These are phyloP conservation scores for Ceratorhiza oryzae-sativae DNA, from an alignment of 1,284 basidiomycete genomes.

Conservation along the genomic window DNA sequence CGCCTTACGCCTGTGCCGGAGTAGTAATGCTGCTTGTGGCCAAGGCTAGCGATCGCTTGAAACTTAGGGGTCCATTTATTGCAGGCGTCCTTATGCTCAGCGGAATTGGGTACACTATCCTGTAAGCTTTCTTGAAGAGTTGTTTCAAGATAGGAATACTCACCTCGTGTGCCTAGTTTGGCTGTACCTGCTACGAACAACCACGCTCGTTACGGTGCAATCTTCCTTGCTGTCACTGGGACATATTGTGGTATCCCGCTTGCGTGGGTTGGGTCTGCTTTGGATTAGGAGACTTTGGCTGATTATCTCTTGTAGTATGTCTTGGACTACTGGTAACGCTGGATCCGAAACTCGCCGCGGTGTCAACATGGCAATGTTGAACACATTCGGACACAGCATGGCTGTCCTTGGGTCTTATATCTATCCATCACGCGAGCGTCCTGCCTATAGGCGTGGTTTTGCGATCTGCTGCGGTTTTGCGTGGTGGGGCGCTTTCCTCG, in stretches of 20 bases:
- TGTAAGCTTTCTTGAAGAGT: slow-evolving; percentile 40
- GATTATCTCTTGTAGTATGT: slow-evolving; percentile 47
- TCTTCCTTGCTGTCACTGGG: slow-evolving; percentile 17
- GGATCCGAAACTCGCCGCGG: slow-evolving; percentile 52
- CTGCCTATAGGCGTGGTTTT: slow-evolving; percentile 52
- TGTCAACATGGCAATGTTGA: slow-evolving; percentile 55
- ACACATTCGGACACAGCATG: slow-evolving; percentile 55
- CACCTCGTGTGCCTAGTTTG: slow-evolving; percentile 51
- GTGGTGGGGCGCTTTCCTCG: slow-evolving; percentile 31
- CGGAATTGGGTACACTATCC: slow-evolving; percentile 53
- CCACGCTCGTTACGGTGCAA: slow-evolving; percentile 34
- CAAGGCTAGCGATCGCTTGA: slow-evolving; percentile 52
- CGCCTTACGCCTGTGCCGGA: slow-evolving; percentile 54
- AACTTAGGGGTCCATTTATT: slow-evolving; percentile 50
- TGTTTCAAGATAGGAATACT: slow-evolving; percentile 47
- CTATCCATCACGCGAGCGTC: slow-evolving; percentile 53
- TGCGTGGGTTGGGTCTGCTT: neutral
- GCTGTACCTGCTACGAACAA: slow-evolving; percentile 52
- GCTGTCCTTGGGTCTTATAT: slow-evolving; percentile 53
- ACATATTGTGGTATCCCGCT: slow-evolving; percentile 29
- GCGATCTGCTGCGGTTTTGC: slow-evolving; percentile 45
- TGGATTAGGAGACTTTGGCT: slow-evolving; percentile 51
- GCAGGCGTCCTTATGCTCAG: slow-evolving; percentile 52
- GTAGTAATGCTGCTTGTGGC: slow-evolving; percentile 55
- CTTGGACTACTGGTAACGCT: slow-evolving; percentile 51